Evolutionary conservation across 345 rosid genomes (phyloP), one percentile per base, ranked within the genome.

Genomic region (Anastatica hierochuntica): DNA sequence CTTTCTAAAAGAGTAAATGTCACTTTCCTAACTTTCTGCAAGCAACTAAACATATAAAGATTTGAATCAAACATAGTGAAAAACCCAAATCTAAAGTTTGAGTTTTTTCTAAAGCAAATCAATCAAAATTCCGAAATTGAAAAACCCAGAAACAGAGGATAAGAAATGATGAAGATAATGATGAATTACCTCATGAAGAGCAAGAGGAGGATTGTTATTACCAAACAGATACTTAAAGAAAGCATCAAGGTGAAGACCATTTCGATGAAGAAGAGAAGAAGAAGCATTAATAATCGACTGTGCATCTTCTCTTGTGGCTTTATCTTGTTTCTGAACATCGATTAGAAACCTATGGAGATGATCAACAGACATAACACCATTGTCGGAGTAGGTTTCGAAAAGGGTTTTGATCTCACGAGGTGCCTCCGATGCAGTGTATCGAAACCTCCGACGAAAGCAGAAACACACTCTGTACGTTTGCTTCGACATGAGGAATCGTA

Each of bases 391-490:
- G 14, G 23, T 47, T 1, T 61, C 64, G 56, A 85, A 85, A 56
- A 79, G 26, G 21, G 44, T 45, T 63, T 74, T 79, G 76, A 85
- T 68, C 64, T 77, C 83, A 9, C 50, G 54, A 26, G 90, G 95
- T 1, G 83, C 81, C 46, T 77, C 84, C 14, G 84, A 59, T 29
- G 43, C 74, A 12, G 84, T 63, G 33, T 73, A 61, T 2, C 35
- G 67, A 71, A 76, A 85, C 37, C 79, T 68, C 46, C 90, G 67
- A 15, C 68, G 71, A 70, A 74, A 82, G 40, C 85, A 79, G 74
- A 68, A 75, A 67, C 85, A 79, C 2, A 82, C 79, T 55, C 56
- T 73, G 77, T 76, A 82, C 7, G 84, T 76, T 67, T 85, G 90
- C 8, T 82, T 78, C 24, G 24, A 61, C n/a, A 31, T 20, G n/a